Base-by-base conservation (phyloP, 768 basidiomycete species). In the Tylopilus felleus region DNA sequence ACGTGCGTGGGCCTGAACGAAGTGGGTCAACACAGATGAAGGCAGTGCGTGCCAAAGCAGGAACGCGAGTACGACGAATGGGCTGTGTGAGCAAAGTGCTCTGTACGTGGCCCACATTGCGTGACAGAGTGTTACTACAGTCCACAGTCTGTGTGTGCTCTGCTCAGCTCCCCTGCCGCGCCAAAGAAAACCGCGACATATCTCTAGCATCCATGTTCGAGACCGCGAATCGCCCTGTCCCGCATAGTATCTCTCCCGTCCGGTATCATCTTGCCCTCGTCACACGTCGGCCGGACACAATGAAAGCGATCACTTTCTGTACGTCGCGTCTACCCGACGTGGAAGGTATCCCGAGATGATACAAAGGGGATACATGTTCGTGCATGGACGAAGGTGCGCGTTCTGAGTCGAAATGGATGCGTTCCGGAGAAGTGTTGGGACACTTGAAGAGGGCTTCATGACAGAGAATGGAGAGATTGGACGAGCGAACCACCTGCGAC, bases 391-490 rank as follows among this genome's bases (percentile, higher is more conserved):
- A 45, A 60, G 54, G 56, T 7, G 28, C 45, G 50, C 58, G 55
- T 52, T 55, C 47, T 52, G 56, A 55, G 49, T 52, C 66, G 61
- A 62, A 50, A 64, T 62, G 59, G 53, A 65, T 65, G 74, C 81
- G 67, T 82, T 79, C 82, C 75, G 82, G 66, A 82, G 78, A 77
- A 49, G 75, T 77, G 75, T 73, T 76, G 41, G 63, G 71, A 64
- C 65, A 57, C 52, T 47, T 52, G 45, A 55, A 55, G 57, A 54
- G 58, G 69, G 72, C 60, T 59, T 83, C 81, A 73, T 71, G n/a
- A 70, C 71, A 68, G 70, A 65, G 54, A 53, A 71, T 69, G 40
- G 27, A 31, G 42, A 52, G 16, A 51, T n/a, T 19, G 39, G 63
- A 63, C 61, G 60, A 65, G 53, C 56, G n/a, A 51, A 58, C 48